A percentile compares a stretch with the other conserved stretches of the same genome.
These are phyloP conservation scores for Suhomyces wounanorum DNA, from an alignment of 1,139 yeast genomes.

Conservation along the genomic window DNA sequence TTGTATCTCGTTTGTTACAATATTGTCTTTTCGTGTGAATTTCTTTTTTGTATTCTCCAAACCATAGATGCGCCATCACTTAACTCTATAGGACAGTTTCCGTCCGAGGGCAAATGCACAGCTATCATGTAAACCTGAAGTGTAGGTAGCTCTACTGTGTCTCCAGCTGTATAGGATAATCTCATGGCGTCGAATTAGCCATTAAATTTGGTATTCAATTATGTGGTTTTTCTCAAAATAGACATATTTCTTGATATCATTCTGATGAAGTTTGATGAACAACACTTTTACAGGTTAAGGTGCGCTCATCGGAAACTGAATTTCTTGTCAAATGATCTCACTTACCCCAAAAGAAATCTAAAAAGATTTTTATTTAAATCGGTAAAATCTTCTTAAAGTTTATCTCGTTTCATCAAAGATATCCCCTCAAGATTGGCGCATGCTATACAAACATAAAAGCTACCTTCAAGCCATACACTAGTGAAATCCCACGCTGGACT, in stretches of 20 bases:
- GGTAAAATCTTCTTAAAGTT: background rate
- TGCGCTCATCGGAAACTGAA: background rate
- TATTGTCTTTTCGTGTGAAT: background rate
- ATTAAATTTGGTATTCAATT: too few species aligned
- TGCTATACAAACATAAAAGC: conserved; percentile 11
- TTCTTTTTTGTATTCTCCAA: background rate
- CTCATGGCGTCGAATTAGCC: background rate
- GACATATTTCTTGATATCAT: background rate
- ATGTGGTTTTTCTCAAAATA: background rate
- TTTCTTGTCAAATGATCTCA: conserved; percentile 1
- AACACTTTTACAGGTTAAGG: background rate
- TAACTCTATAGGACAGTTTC: background rate
- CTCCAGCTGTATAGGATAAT: background rate
- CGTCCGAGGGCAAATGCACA: background rate
- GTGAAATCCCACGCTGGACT: conserved; percentile 4
- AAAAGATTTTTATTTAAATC: background rate
- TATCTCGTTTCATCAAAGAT: background rate
- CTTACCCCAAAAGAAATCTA: background rate
- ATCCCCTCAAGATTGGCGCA: conserved; percentile 2
- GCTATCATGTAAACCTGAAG: background rate
- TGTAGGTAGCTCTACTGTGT: background rate
- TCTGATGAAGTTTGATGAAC: background rate
- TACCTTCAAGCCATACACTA: conserved; percentile 20
- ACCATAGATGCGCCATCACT: background rate
- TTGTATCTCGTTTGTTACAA: background rate